Evolutionary conservation across 805 yeast species (phyloP), one percentile per base, ranked within the genome.

Genomic region (Cyberlindnera galapagoensis): DNA sequence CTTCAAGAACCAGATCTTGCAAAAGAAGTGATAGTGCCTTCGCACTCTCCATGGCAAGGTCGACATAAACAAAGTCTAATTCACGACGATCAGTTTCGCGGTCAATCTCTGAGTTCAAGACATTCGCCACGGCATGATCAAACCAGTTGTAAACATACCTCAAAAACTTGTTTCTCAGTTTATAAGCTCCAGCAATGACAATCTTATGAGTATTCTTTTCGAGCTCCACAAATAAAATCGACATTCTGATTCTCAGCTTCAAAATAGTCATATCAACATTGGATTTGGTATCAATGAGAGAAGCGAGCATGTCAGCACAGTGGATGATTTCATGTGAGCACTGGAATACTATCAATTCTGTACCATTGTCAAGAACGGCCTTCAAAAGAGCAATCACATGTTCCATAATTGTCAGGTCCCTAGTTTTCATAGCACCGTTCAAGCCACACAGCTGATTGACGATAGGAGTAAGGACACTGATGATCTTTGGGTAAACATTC

Each of bases 11-110:
- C 20, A 79, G 52, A n/a, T 67, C 63, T 18, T 69, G 69, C 16
- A 83, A 63, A 14, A 77, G 63, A 15, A 67, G 51, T 3, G 80
- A 67, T 33, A 82, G 53, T 14, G 78, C 73, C 40, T 66, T 67
- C 0, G 83, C 72, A 26, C 80, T 65, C 47, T 80, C 88, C 7
- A 70, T 64, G 0, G 81, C 75, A n/a, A 78, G 62, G 50, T 77
- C 85, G 29, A 76, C 55, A 34, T 66, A 65, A 21, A 74, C 50
- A 38, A 64, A 69, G 18, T 67, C 71, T 25, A 63, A 39, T 30
- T 74, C 80, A 12, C 66, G 38, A 7, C 36, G 23, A 5, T 6
- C 15, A 26, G 27, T 33, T 6, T 14, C 18, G 10, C 34, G 33
- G 16, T 33, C 33, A 6, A n/a, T 9, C 21, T 32, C 28, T 25